Percentiles rank a stretch among this genome's conserved stretches.
These are phyloP conservation scores for Papiliotrema fonsecae DNA, from an alignment of 1,284 basidiomycete genomes.

Conservation along the genomic window DNA sequence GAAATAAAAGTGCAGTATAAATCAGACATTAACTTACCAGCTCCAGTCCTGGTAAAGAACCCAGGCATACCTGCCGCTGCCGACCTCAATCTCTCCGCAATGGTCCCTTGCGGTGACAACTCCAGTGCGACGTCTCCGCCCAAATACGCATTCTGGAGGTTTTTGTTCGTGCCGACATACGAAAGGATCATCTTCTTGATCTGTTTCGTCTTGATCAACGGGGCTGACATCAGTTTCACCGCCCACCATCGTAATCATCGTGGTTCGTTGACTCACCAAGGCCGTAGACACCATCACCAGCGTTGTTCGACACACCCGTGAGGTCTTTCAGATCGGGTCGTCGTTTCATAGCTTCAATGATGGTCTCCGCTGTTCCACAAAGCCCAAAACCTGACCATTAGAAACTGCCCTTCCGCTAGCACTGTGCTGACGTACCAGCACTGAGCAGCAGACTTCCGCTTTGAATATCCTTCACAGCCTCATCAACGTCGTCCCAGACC, in stretches of 20 bases:
- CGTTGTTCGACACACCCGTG: conserved; percentile 87
- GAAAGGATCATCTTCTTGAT: conserved; percentile 80
- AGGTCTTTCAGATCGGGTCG: conserved; percentile 66
- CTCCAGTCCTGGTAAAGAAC: conserved; percentile 92
- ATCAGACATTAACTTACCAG: conserved; percentile 45
- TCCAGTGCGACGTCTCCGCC: conserved; percentile 76
- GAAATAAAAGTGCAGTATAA: too few species aligned
- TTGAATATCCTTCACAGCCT: conserved; percentile 75
- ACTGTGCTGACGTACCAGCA: conserved; percentile 57
- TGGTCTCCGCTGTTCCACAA: conserved; percentile 60
- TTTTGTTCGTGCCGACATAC: conserved; percentile 65
- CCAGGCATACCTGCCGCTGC: conserved; percentile 93
- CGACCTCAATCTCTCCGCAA: conserved; percentile 84
- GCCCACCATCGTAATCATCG: background rate
- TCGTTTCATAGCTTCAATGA: conserved; percentile 72
- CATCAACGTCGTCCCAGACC: conserved; percentile 71
- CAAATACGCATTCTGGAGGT: conserved; percentile 61
- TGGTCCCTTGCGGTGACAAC: conserved; percentile 85
- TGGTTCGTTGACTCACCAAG: conserved; percentile 59
- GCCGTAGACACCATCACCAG: conserved; percentile 67
- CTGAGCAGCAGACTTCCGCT: conserved; percentile 71
- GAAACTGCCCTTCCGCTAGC: background rate
- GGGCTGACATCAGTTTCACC: conserved; percentile 53
- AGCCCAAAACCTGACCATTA: conserved; percentile 40
- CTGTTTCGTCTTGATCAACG: conserved; percentile 65